phyloP scores from a whole-genome alignment of 768 basidiomycete genomes.

The Fibroporia radiculosa region DNA sequence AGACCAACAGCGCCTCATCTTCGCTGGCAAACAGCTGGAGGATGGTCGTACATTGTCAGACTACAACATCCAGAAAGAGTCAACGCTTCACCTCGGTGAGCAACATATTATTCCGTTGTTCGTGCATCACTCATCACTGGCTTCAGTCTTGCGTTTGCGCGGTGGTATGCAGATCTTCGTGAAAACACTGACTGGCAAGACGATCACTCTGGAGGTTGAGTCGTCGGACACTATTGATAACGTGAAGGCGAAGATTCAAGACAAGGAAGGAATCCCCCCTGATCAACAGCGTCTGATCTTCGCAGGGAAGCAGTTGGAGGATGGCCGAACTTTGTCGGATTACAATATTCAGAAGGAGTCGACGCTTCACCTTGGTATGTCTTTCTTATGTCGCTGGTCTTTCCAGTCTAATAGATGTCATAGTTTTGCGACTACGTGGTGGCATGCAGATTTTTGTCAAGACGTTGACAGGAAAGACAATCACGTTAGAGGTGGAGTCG shows the following conservation, averaged over 20 bases:
- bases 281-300: conserved; percentile 90
- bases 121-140: neutral
- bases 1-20: conserved; percentile 93
- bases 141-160: conserved; percentile 73
- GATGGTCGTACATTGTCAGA: conserved; percentile 87
- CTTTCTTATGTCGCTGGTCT: neutral
- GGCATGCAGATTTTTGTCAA: conserved; percentile 92
- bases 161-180: conserved; percentile 87
- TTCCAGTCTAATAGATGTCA: neutral
- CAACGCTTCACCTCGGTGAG: conserved; percentile 67
- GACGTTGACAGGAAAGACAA: conserved; percentile 85
- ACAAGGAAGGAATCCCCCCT: conserved; percentile 85
- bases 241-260: conserved; percentile 88
- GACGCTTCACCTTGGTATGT: conserved; percentile 53
- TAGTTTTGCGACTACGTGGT: conserved; percentile 78
- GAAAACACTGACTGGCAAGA: conserved; percentile 82
- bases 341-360: conserved; percentile 92
- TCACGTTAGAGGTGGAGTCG: conserved; percentile 89
- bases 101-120: conserved; percentile 3
- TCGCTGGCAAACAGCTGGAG: conserved; percentile 92
- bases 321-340: conserved; percentile 84
- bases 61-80: conserved; percentile 95
- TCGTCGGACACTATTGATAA: conserved; percentile 85
- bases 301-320: conserved; percentile 88
- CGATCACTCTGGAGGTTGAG: conserved; percentile 86